Evolutionary conservation across 805 yeast genomes (phyloP).

Genomic region (Cyberlindnera saturnus): DNA sequence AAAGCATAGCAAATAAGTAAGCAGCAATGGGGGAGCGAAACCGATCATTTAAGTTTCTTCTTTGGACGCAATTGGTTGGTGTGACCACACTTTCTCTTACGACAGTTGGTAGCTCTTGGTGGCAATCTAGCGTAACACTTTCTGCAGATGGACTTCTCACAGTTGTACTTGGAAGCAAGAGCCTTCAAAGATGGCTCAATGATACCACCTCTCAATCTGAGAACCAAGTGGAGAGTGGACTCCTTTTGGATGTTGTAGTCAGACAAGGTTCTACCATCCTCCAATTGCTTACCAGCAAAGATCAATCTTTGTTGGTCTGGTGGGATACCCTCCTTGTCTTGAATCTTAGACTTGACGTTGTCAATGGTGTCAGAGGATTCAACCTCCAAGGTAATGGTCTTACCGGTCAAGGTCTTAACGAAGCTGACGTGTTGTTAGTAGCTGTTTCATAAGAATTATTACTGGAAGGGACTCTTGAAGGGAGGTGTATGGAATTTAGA

Average conservation of each 20-base stretch:
- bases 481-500: too few species aligned
- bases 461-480: too few species aligned
- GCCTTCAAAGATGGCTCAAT: slow-evolving; percentile 99
- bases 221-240: slow-evolving; percentile 93
- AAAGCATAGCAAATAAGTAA: slow-evolving; percentile 4
- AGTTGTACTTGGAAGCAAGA: slow-evolving; percentile 99
- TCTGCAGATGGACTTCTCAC: slow-evolving; percentile 99
- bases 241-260: slow-evolving; percentile 99
- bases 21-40: slow-evolving; percentile 28
- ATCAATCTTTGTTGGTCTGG: slow-evolving; percentile 99
- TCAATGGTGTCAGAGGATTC: slow-evolving; percentile 98
- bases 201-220: slow-evolving; percentile 98
- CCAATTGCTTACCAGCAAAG: slow-evolving; percentile 99
- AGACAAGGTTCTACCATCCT: slow-evolving; percentile 97
- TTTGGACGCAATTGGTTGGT: slow-evolving; percentile 99
- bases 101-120: slow-evolving; percentile 99
- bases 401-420: slow-evolving; percentile 85
- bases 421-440: slow-evolving; percentile 34
- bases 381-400: slow-evolving; percentile 96
- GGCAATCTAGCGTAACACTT: slow-evolving; percentile 99
- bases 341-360: slow-evolving; percentile 97
- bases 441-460: too few species aligned
- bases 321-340: slow-evolving; percentile 99
- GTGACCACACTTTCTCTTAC: slow-evolving; percentile 99
- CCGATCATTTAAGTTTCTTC: slow-evolving; percentile 93